Base-by-base conservation (phyloP, 2,329 filamentous ascomycete species). In the Acrodontium crateriforme region DNA sequence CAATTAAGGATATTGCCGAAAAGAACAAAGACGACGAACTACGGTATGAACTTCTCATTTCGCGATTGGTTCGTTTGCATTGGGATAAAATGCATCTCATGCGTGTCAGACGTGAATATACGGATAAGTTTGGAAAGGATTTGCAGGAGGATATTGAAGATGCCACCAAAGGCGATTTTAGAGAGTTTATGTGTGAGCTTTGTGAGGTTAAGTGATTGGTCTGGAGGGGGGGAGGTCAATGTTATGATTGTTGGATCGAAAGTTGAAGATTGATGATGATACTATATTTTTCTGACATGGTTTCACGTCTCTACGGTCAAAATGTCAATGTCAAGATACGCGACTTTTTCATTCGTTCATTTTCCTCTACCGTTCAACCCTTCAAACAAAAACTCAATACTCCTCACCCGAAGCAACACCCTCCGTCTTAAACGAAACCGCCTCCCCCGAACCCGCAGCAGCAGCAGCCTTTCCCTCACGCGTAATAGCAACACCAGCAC, bases 71-170 rank as follows among this genome's bases (percentile, higher is more conserved):
- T 23, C 69, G 89, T 17, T 73, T 87, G 53, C 89, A 95, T 56
- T 95, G 89, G 89, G 85, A 95, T 47, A 70, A 78, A 4, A 58
- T 69, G 38, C 87, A 95, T 55, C 67, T 95, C 58, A 70, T 74
- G 34, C 67, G 69, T 12, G 72, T 95, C 29, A 91, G 91, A 64
- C 58, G 60, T 17, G 80, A 84, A 37, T 98, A 84, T 55, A 67
- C 71, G 31, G 72, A 77, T 36, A 74, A 84, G 36, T 94, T 94
- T 54, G 67, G 69, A 4, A 60, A 67, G 27, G 70, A 78, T 24
- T 65, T 95, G 38, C 73, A 83, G 47, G 74, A 82, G 24, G 81
- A 81, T 23, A 73, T 98, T 19, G 69, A 71, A 25, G 78, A 84
- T 28, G 78, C 78, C 22, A 80, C 82, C 0, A 73, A 69, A 37